Evolutionary conservation across 2,329 filamentous ascomycete species (phyloP).

Genomic region (Grosmannia huntii): DNA sequence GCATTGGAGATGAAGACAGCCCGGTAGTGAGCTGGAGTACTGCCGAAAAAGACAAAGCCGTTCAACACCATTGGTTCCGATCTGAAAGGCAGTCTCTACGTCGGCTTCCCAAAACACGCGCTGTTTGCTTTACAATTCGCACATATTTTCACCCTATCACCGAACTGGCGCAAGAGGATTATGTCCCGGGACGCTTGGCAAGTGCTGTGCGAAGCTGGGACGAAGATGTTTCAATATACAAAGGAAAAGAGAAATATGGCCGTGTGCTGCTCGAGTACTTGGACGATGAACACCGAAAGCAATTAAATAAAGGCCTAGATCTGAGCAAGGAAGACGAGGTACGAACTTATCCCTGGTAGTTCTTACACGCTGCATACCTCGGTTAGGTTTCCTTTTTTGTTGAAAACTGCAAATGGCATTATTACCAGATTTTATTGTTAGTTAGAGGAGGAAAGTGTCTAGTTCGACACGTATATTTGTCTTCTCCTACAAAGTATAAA

Average conservation of each 20-base stretch:
- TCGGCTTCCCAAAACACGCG: conserved; percentile 43
- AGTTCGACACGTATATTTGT: too few species aligned
- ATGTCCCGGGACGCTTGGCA: conserved; percentile 66
- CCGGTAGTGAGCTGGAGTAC: conserved; percentile 57
- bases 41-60: conserved; percentile 59
- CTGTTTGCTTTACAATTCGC: conserved; percentile 61
- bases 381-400: background rate
- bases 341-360: conserved; percentile 46
- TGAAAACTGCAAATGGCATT: too few species aligned
- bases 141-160: conserved; percentile 67
- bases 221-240: conserved; percentile 63
- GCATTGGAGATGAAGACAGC: conserved; percentile 61
- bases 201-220: conserved; percentile 74
- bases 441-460: too few species aligned
- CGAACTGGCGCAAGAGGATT: conserved; percentile 55
- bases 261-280: conserved; percentile 65
- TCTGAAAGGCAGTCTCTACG: conserved; percentile 62
- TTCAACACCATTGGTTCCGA: conserved; percentile 64
- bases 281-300: conserved; percentile 60
- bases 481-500: too few species aligned
- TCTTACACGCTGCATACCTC: background rate
- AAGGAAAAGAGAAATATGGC: conserved; percentile 62
- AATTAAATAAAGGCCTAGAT: conserved; percentile 54
- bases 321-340: conserved; percentile 46
- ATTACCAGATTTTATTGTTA: too few species aligned